Evolutionary conservation across 2,329 filamentous ascomycete genomes (phyloP).

Genomic region (Penicillium verrucosum): DNA sequence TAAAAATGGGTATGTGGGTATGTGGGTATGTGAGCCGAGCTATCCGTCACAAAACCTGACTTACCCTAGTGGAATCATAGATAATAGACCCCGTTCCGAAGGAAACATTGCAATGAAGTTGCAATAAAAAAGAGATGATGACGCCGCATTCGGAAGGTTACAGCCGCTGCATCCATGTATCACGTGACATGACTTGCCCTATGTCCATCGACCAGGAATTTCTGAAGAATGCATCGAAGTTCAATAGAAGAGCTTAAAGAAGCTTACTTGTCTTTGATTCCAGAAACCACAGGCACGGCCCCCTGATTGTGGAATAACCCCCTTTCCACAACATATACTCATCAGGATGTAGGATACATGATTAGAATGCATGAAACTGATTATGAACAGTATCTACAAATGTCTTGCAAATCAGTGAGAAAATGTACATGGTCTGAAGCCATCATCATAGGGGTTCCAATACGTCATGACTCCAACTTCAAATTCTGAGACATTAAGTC

Average conservation of each 20-base stretch:
- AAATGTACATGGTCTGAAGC: background rate
- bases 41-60: background rate
- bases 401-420: background rate
- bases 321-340: background rate
- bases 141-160: slow-evolving; percentile 25
- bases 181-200: slow-evolving; percentile 14
- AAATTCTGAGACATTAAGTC: background rate
- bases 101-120: slow-evolving; percentile 5
- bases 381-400: background rate
- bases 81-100: background rate
- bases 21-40: background rate
- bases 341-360: background rate
- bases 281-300: accelerated
- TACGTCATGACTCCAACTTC: slow-evolving; percentile 14
- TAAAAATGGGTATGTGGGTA: background rate
- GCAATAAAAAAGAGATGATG: slow-evolving; percentile 2
- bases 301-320: no score
- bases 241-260: background rate
- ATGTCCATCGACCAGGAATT: background rate
- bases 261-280: background rate
- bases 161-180: slow-evolving; percentile 9
- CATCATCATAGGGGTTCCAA: background rate
- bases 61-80: background rate
- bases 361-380: background rate
- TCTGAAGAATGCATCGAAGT: background rate